Conservation (phyloP, 78 protist genomes). For the Speleostelium caveatum region DNA sequence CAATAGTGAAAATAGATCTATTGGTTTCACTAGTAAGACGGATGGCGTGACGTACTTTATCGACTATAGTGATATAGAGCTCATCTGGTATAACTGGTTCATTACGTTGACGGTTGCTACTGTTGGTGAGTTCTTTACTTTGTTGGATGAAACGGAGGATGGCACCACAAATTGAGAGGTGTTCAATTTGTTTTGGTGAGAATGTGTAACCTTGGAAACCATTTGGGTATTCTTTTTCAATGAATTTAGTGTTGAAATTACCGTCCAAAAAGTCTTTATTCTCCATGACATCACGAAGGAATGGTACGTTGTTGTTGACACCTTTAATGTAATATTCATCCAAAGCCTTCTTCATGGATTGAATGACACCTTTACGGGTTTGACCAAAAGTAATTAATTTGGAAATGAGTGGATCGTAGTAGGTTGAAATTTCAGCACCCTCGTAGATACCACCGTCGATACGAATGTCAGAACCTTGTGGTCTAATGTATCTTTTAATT, state of each 20-base stretch:
- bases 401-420: conserved; percentile 98
- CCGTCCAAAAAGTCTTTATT: conserved; percentile 89
- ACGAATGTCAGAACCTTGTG: conserved; percentile 58
- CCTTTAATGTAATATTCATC: conserved; percentile 93
- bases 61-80: conserved; percentile 15
- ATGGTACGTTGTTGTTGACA: conserved; percentile 93
- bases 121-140: conserved; percentile 43
- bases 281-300: conserved; percentile 90
- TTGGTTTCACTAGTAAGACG: conserved; percentile 2
- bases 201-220: conserved; percentile 91
- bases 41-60: conserved; percentile 22
- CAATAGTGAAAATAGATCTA: not conserved
- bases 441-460: conserved; percentile 81
- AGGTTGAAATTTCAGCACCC: conserved; percentile 95
- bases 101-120: not conserved
- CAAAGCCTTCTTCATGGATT: conserved; percentile 82
- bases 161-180: conserved; percentile 30
- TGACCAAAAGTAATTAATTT: conserved; percentile 95
- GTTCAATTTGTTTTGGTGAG: conserved; percentile 49
- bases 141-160: conserved; percentile 45
- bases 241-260: conserved; percentile 90
- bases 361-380: conserved; percentile 49
- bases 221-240: conserved; percentile 91
- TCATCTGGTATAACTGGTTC: conserved; percentile 35
- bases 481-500: conserved; percentile 81